These are phyloP conservation scores for Cucurbitaria berberidis DNA, from an alignment of 2,329 filamentous ascomycete genomes.

Conservation along the genomic window DNA sequence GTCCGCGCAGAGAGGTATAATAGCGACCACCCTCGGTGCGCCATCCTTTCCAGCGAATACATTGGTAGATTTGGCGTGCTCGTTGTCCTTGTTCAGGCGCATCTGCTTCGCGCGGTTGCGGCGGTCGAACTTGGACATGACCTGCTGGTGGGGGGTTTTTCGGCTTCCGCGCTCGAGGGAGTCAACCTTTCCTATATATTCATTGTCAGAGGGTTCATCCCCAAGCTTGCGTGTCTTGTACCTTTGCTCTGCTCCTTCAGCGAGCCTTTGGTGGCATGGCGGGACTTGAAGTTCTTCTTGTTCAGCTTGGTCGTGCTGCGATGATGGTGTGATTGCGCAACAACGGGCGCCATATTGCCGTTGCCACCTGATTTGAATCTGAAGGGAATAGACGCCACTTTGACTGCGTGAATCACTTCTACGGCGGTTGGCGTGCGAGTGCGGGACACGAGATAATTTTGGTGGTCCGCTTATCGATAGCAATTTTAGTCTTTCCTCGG, in stretches of 20 bases:
- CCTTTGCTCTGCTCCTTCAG: slow-evolving; percentile 87
- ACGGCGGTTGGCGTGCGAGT: slow-evolving; percentile 10
- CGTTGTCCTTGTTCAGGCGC: slow-evolving; percentile 80
- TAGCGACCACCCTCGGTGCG: slow-evolving; percentile 84
- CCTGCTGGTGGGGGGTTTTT: slow-evolving; percentile 91
- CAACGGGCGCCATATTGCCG: slow-evolving; percentile 71
- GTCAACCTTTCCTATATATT: slow-evolving; percentile 73
- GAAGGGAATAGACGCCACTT: slow-evolving; percentile 64
- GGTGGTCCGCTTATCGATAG: slow-evolving; percentile 22
- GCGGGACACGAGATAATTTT: slow-evolving; percentile 33
- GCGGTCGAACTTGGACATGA: slow-evolving; percentile 96
- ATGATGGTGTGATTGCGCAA: slow-evolving; percentile 75
- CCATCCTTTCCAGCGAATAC: slow-evolving; percentile 87
- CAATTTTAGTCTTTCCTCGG: slow-evolving; percentile 19
- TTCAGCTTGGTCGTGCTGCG: slow-evolving; percentile 87
- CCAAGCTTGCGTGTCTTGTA: slow-evolving; percentile 42
- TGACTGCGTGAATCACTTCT: slow-evolving; percentile 26
- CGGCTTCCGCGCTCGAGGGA: slow-evolving; percentile 72
- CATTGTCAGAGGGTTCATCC: slow-evolving; percentile 11
- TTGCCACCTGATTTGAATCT: slow-evolving; percentile 80
- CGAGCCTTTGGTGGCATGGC: slow-evolving; percentile 85
- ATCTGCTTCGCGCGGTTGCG: slow-evolving; percentile 94
- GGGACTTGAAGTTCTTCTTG: slow-evolving; percentile 92
- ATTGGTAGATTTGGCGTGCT: slow-evolving; percentile 77
- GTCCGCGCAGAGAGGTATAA: slow-evolving; percentile 81